A percentile compares a stretch with the other conserved stretches of the same genome.
phyloP scores from a whole-genome alignment of 179 eudicot genomes.

The Vitellaria paradoxa region DNA sequence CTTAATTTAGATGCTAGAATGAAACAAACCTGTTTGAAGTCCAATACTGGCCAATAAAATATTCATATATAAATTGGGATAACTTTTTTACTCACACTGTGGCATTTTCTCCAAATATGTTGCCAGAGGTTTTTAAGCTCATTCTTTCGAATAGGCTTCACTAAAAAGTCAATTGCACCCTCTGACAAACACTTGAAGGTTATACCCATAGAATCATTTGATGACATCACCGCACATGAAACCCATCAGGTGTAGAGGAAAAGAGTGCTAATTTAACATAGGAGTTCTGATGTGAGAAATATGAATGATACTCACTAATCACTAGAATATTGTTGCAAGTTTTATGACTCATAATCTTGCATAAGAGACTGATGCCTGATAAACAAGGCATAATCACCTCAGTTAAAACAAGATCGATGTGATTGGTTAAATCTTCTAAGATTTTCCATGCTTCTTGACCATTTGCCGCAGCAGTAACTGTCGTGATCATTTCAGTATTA shows the following conservation, averaged over 20 bases:
- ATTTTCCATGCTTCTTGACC: constrained; percentile 64
- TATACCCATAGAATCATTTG: constrained; percentile 86
- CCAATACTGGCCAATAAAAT: background rate
- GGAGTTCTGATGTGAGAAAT: background rate
- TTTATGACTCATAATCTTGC: constrained; percentile 51
- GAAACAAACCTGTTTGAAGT: constrained; percentile 4
- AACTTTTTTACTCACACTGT: constrained; percentile 71
- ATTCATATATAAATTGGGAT: constrained; percentile 9
- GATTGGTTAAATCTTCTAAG: constrained; percentile 39
- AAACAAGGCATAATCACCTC: constrained; percentile 56
- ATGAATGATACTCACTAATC: constrained; percentile 43
- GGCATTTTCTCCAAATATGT: constrained; percentile 96
- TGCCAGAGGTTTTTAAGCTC: constrained; percentile 97
- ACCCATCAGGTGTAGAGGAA: constrained; percentile 22
- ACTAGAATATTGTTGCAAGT: constrained; percentile 53
- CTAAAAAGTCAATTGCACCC: constrained; percentile 93
- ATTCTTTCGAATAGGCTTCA: constrained; percentile 91
- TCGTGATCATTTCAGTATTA: constrained; percentile 6
- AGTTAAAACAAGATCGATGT: constrained; percentile 51
- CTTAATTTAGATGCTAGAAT: background rate
- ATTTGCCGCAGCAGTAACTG: constrained; percentile 55
- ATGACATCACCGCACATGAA: constrained; percentile 82
- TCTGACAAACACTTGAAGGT: constrained; percentile 87
- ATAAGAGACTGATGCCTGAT: constrained; percentile 50
- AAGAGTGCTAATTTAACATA: background rate